Conservation (phyloP, 2,329 filamentous ascomycete genomes). For the Penicillium sp. region DNA sequence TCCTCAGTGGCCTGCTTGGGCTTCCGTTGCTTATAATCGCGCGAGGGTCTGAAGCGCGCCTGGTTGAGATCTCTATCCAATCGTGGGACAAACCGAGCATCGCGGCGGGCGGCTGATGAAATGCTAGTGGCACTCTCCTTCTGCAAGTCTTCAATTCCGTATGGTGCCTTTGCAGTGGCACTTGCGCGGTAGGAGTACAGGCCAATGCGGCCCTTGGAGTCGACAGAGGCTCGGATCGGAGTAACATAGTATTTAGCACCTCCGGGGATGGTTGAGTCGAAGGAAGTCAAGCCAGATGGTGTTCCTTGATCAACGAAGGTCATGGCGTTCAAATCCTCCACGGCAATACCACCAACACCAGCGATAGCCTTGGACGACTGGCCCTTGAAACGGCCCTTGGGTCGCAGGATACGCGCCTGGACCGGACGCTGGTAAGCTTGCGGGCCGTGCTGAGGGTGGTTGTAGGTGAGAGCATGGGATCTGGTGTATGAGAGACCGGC, state of each 20-base stretch:
- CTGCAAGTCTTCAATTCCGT: conserved; percentile 37
- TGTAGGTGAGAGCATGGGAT: conserved; percentile 55
- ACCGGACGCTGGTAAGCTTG: conserved; percentile 55
- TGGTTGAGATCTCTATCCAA: conserved; percentile 27
- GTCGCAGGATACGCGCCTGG: conserved; percentile 57
- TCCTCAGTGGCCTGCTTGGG: conserved; percentile 26
- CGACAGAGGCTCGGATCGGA: conserved; percentile 47
- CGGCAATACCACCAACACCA: conserved; percentile 44
- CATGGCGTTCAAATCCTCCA: conserved; percentile 39
- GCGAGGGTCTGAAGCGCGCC: conserved; percentile 15
- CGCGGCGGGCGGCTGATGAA: conserved; percentile 25
- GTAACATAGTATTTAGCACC: conserved; percentile 56
- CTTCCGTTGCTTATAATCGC: conserved; percentile 3
- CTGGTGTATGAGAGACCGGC: conserved; percentile 64
- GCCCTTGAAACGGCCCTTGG: conserved; percentile 40
- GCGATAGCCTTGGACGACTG: conserved; percentile 33
- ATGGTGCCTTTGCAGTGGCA: conserved; percentile 34
- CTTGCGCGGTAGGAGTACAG: conserved; percentile 38
- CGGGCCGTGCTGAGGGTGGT: conserved; percentile 63
- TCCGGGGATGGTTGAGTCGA: conserved; percentile 48
- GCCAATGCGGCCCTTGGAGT: conserved; percentile 46
- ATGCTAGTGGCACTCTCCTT: conserved; percentile 29
- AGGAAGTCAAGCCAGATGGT: conserved; percentile 43
- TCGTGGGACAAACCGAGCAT: conserved; percentile 29
- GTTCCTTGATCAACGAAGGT: conserved; percentile 34